Evolutionary conservation across 805 yeast species (phyloP), one percentile per base, ranked within the genome.

Genomic region (Candida mattraensis): DNA sequence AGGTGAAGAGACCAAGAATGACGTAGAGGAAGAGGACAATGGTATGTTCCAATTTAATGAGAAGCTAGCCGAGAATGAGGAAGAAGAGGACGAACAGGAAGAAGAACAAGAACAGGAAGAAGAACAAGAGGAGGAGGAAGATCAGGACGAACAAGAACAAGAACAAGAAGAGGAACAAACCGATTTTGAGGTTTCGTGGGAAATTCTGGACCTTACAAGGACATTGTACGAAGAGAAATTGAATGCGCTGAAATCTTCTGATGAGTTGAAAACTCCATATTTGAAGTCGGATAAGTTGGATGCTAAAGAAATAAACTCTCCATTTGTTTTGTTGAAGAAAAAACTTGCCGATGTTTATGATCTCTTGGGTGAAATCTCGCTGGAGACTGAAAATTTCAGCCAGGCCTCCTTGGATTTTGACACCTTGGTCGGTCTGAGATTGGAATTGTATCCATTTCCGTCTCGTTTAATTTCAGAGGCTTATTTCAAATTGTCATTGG

Each of bases 101-200:
- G 61, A 58, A 14, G 67, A 53, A 5, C 40, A 37, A 16, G 45
- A 45, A 6, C 52, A 42, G 8, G 48, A 42, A 4, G 44, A 43
- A 6, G 61, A 45, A 12, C 60, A 49, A 9, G 57, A 51, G 0
- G 52, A 44, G 3, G 45, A 32, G 10, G 49, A 39, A 8, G 59
- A 45, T 3, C 56, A 51, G 1, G 56, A 53, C 12, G 49, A 50
- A 9, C 61, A 53, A 3, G 55, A 44, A 18, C 54, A 50, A 16
- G 74, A 59, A 15, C 30, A 35, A 14, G 42, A 33, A 19, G 72
- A 66, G 20, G 75, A 76, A 25, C 84, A 80, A 45, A 70, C 78
- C 12, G 95, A 83, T 50, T 86, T 91, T 52, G 94, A 84, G 55
- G 76, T 81, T 12, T 95, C 96, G 0, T 85, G 96, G 93, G 93